Conservation (phyloP, 352 stramenopile species). For the Sclerospora graminicola region DNA sequence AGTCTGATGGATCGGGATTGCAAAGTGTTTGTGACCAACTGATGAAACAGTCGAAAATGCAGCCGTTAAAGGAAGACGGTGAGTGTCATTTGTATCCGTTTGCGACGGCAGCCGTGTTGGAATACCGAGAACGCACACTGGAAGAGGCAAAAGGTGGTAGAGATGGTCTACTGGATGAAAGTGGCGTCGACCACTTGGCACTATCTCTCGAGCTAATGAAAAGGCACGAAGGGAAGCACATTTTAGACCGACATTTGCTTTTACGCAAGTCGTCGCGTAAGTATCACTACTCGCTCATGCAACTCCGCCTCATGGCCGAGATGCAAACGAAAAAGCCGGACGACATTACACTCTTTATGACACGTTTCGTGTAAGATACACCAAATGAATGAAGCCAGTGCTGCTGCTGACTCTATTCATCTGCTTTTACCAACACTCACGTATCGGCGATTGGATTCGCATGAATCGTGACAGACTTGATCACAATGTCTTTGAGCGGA, state of each 20-base stretch:
- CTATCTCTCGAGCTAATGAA: slow-evolving; percentile 39
- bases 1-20: slow-evolving; percentile 13
- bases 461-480: slow-evolving; percentile 87
- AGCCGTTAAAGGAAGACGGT: slow-evolving; percentile 6
- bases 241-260: slow-evolving; percentile 43
- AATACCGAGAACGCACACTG: slow-evolving; percentile 49
- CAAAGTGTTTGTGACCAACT: slow-evolving; percentile 46
- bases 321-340: slow-evolving; percentile 71
- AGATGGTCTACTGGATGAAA: slow-evolving; percentile 3
- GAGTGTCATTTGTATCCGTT: slow-evolving; percentile 39
- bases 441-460: slow-evolving; percentile 87
- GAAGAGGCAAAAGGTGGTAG: slow-evolving; percentile 20
- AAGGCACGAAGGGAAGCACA: slow-evolving; percentile 39
- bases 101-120: slow-evolving; percentile 43
- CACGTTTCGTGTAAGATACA: slow-evolving; percentile 28
- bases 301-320: slow-evolving; percentile 65
- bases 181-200: slow-evolving; percentile 34
- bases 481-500: slow-evolving; percentile 81
- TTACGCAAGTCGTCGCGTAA: slow-evolving; percentile 38
- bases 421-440: slow-evolving; percentile 5
- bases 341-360: slow-evolving; percentile 68
- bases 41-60: slow-evolving; percentile 32
- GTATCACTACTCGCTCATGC: slow-evolving; percentile 57
- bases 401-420: slow-evolving; percentile 2
- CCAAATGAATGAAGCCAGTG: neutral